Conservation (phyloP, 345 rosid species). For the Citrus sp. region DNA sequence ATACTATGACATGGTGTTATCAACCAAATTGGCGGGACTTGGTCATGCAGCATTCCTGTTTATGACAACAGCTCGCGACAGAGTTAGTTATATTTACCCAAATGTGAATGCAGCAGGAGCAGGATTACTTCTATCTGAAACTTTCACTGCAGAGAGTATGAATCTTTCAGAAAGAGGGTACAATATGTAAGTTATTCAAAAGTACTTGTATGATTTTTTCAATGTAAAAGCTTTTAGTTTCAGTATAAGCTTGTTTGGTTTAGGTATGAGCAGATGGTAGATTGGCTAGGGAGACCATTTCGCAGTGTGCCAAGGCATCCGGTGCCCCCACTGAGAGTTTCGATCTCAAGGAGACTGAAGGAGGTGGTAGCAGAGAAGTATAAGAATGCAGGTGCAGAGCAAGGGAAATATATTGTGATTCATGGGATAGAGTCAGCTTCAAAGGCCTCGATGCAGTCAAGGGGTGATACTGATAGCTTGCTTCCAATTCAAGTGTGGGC, state of each 20-base stretch:
- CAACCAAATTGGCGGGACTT: slow-evolving; percentile 87
- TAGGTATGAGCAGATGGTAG: slow-evolving; percentile 86
- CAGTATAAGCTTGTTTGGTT: slow-evolving; percentile 8
- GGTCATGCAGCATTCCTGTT: slow-evolving; percentile 92
- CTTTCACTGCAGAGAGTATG: slow-evolving; percentile 55
- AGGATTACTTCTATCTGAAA: slow-evolving; percentile 69
- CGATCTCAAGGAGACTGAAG: slow-evolving; percentile 77
- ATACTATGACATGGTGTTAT: slow-evolving; percentile 90
- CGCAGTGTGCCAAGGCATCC: slow-evolving; percentile 74
- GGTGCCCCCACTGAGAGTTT: slow-evolving; percentile 62
- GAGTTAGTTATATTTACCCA: slow-evolving; percentile 84
- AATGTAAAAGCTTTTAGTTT: background rate
- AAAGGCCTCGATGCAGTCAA: slow-evolving; percentile 88
- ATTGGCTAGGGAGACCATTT: slow-evolving; percentile 82
- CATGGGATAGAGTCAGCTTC: slow-evolving; percentile 97
- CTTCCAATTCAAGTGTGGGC: slow-evolving; percentile 73
- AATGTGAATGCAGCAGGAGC: slow-evolving; percentile 97
- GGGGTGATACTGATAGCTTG: slow-evolving; percentile 81
- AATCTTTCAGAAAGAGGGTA: slow-evolving; percentile 82
- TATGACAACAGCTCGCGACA: slow-evolving; percentile 82
- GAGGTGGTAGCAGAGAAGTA: slow-evolving; percentile 71
- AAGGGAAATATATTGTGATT: slow-evolving; percentile 79
- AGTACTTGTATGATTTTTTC: background rate
- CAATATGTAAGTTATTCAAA: slow-evolving; percentile 50
- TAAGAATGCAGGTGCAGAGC: slow-evolving; percentile 60